Evolutionary conservation across 2,329 filamentous ascomycete species (phyloP).

Genomic region (Venturia oleaginea): DNA sequence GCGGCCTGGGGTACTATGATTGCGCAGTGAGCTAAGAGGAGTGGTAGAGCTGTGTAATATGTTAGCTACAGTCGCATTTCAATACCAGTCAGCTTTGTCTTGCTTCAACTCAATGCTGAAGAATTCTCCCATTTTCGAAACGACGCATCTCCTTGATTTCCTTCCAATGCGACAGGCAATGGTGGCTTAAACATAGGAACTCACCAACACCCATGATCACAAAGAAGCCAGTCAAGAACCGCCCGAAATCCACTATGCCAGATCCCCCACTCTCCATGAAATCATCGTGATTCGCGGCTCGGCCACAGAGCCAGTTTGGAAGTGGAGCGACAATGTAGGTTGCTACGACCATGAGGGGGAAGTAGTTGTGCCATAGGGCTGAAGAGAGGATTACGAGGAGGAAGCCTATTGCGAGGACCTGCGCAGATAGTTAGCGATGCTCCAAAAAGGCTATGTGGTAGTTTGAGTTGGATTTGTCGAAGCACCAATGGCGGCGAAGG

Average conservation of each 20-base stretch:
- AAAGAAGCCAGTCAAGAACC: slow-evolving; percentile 90
- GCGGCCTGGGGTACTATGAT: slow-evolving; percentile 79
- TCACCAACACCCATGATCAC: slow-evolving; percentile 95
- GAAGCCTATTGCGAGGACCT: slow-evolving; percentile 95
- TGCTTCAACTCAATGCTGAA: not conserved
- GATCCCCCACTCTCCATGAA: slow-evolving; percentile 81
- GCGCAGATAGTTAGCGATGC: not conserved
- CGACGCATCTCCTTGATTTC: no score
- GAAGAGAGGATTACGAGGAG: slow-evolving; percentile 97
- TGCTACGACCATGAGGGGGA: slow-evolving; percentile 87
- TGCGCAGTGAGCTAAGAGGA: slow-evolving; percentile 76
- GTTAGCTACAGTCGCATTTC: slow-evolving; percentile 6
- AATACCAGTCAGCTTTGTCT: not conserved
- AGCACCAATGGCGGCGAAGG: no score
- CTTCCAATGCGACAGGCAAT: not conserved
- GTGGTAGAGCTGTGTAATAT: slow-evolving; percentile 60
- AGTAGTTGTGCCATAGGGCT: slow-evolving; percentile 90
- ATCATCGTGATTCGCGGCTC: slow-evolving; percentile 86
- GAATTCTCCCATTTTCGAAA: not conserved
- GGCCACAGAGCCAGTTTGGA: slow-evolving; percentile 91
- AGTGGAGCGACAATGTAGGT: slow-evolving; percentile 91
- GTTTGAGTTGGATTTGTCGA: no score
- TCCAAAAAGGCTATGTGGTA: no score
- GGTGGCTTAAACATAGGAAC: slow-evolving; percentile 28
- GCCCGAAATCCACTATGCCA: slow-evolving; percentile 82